Evolutionary conservation across 176 grass and related monocot genomes (phyloP).

Genomic region (Ensete ventricosum): DNA sequence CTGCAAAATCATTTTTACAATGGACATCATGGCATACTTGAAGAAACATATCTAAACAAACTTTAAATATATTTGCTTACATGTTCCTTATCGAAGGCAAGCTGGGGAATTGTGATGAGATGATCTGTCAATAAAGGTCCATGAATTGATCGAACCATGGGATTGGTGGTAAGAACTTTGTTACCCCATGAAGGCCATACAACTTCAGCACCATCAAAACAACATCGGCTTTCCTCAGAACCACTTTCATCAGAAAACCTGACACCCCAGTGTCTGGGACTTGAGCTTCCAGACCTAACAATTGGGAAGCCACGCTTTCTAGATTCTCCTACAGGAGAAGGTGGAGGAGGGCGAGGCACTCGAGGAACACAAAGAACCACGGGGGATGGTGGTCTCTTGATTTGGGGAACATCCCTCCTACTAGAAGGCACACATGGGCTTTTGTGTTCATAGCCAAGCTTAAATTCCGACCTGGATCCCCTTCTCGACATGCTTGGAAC

Average conservation of each 20-base stretch:
- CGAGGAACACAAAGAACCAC: conserved; percentile 88
- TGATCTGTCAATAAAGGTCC: conserved; percentile 78
- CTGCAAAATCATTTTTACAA: conserved; percentile 56
- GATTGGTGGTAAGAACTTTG: conserved; percentile 40
- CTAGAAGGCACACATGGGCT: conserved; percentile 78
- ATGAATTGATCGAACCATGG: conserved; percentile 69
- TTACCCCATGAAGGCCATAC: conserved; percentile 82
- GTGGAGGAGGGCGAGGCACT: conserved; percentile 67
- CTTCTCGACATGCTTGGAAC: conserved; percentile 72
- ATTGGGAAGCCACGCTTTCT: conserved; percentile 77
- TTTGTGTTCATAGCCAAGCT: conserved; percentile 65
- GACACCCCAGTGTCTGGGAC: conserved; percentile 87
- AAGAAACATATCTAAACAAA: not conserved
- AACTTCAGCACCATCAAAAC: conserved; percentile 91
- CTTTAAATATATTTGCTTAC: conserved; percentile 40
- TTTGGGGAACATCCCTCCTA: conserved; percentile 62
- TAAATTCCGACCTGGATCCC: conserved; percentile 82
- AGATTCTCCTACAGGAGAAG: conserved; percentile 64
- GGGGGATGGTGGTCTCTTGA: conserved; percentile 81
- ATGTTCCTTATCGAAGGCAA: conserved; percentile 84
- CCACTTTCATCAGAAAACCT: conserved; percentile 70
- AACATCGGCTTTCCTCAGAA: conserved; percentile 56
- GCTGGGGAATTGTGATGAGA: conserved; percentile 80
- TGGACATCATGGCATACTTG: not conserved
- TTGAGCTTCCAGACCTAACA: conserved; percentile 96